phyloP scores from a whole-genome alignment of 2,329 filamentous ascomycete genomes.

The Talaromyces sp. region DNA sequence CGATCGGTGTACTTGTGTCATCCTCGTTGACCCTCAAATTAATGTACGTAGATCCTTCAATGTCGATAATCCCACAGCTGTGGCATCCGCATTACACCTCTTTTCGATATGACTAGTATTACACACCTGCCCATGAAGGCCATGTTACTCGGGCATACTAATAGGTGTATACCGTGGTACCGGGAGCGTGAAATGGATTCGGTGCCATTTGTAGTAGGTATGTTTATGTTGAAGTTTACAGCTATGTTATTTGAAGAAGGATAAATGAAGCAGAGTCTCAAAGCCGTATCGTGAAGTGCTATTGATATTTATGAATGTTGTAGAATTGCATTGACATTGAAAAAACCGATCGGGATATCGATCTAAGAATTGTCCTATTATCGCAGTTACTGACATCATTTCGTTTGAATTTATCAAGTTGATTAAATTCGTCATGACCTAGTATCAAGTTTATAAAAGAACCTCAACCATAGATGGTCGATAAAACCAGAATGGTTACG shows the following conservation, averaged over 20 bases:
- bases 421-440: background rate
- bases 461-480: background rate
- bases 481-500: background rate
- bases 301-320: background rate
- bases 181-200: too few species aligned
- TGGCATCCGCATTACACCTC: background rate
- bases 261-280: background rate
- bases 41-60: too few species aligned
- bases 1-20: background rate
- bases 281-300: background rate
- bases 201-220: background rate
- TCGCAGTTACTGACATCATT: background rate
- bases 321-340: background rate
- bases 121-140: background rate
- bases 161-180: background rate
- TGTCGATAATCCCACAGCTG: background rate
- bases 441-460: background rate
- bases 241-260: background rate
- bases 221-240: background rate
- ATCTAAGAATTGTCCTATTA: background rate
- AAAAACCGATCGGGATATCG: background rate
- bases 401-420: background rate
- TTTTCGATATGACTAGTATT: background rate
- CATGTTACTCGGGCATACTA: background rate
- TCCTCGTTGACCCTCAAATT: background rate